Base-by-base conservation (phyloP, 345 rosid species). In the Pistacia atlantica region DNA sequence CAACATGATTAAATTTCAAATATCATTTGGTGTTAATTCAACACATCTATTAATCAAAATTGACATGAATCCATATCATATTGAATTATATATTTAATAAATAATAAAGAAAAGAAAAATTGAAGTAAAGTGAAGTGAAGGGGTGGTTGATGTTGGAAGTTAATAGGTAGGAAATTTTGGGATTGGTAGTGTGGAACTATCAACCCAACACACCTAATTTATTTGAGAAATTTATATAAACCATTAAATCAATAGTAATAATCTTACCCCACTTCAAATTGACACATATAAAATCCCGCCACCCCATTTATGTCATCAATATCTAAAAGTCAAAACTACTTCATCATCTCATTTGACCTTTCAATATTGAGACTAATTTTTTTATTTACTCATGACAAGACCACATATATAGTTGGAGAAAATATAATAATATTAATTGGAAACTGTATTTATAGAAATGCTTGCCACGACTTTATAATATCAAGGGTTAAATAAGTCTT, bases 151-250 rank as follows among this genome's bases (percentile, higher is more conserved):
- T 5, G 35, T 22, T 17, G 67, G n/a, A 22, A n/a, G 69, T 38
- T 72, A 65, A 49, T 12, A 17, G 66, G 58, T 68, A 46, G 51
- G 67, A 46, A 69, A 45, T 4, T 25, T 28, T 33, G n/a, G 12
- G 16, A n/a, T 37, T 54, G 77, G 83, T 46, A 38, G 54, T 2
- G 35, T 46, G 75, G 52, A 75, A 75, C 63, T 33, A 17, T 75
- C 78, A 76, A 78, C 82, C 84, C 54, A 78, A 76, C 81, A 38
- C 80, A 80, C 84, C 83, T 78, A 78, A 71, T 80, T 48, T 2
- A 1, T 67, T 57, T 20, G 49, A 2, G 31, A 64, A 62, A 35
- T 18, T 25, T 20, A 58, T 42, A 42, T 7, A 7, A 42, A 8
- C 46, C 46, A 42, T 6, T 42, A 42, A 25, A 25, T 25, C 25